These are phyloP conservation scores for Stentor coeruleus DNA, from an alignment of 73 alveolate genomes.

Conservation along the genomic window DNA sequence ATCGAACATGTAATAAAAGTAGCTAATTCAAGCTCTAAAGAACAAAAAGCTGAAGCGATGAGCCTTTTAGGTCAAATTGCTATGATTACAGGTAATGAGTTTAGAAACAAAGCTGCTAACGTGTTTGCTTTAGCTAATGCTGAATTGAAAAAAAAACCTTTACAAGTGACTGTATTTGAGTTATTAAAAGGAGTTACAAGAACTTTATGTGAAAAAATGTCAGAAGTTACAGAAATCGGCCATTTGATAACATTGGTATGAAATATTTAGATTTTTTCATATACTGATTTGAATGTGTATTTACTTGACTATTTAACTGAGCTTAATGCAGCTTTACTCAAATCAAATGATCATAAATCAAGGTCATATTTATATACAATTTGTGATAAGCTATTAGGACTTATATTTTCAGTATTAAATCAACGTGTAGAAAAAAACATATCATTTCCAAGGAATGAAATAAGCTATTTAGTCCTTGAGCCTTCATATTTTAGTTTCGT, in stretches of 20 bases:
- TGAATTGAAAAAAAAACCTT: constrained; percentile 10
- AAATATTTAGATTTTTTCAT: not conserved
- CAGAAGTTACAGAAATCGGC: not conserved
- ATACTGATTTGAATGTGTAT: not conserved
- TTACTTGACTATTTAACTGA: constrained; percentile 14
- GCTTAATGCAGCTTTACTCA: not conserved
- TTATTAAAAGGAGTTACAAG: constrained; percentile 1
- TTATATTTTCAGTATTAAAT: constrained; percentile 9
- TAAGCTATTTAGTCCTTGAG: not conserved
- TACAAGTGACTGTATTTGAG: not conserved
- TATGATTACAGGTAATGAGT: not conserved
- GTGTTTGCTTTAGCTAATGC: not conserved
- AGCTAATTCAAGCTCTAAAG: not conserved
- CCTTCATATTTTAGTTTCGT: not conserved
- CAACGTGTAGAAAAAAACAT: constrained; percentile 6
- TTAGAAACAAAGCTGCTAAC: not conserved
- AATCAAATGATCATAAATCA: not conserved
- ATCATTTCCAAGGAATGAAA: constrained; percentile 8
- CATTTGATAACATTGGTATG: not conserved
- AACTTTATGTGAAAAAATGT: not conserved
- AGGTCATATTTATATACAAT: not conserved
- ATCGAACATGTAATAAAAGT: not conserved
- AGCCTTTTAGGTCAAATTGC: constrained; percentile 27
- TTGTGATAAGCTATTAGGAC: constrained; percentile 11
- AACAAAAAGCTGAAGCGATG: not conserved